Evolutionary conservation across 306 rosid genomes (phyloP).

Genomic region (Carpinus fangiana): DNA sequence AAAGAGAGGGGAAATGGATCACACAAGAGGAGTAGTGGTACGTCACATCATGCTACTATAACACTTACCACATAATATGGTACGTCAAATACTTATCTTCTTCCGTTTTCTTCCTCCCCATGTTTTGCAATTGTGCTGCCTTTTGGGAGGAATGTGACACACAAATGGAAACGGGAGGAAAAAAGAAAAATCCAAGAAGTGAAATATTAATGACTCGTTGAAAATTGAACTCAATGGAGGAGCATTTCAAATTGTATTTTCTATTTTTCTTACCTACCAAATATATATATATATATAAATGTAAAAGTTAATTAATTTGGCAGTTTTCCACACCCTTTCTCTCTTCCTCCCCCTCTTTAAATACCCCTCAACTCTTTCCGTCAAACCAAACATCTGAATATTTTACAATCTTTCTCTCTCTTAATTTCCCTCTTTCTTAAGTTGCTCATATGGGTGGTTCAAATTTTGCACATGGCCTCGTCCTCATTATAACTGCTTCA

Average conservation of each 20-base stretch:
- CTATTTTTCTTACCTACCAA: slow-evolving; percentile 19
- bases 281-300: background rate
- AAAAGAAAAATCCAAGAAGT: too few relatives aligned
- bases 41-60: too few relatives aligned
- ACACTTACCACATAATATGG: too few relatives aligned
- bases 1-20: too few relatives aligned
- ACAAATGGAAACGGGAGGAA: too few relatives aligned
- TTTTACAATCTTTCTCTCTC: background rate
- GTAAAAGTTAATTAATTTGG: slow-evolving; percentile 36
- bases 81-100: too few relatives aligned
- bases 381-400: slow-evolving; percentile 2
- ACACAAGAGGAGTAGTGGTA: too few relatives aligned
- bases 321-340: slow-evolving; percentile 31
- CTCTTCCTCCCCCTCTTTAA: slow-evolving; percentile 18
- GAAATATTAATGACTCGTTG: too few relatives aligned
- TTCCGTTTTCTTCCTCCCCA: too few relatives aligned
- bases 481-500: slow-evolving; percentile 22
- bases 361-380: slow-evolving; percentile 12
- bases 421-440: background rate
- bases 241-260: background rate
- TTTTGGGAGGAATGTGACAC: too few relatives aligned
- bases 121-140: too few relatives aligned
- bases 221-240: too few relatives aligned
- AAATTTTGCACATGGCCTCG: slow-evolving; percentile 12
- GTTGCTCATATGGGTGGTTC: slow-evolving; percentile 1